phyloP scores from a whole-genome alignment of 176 grass and related monocot species.

The Lolium rigidum region DNA sequence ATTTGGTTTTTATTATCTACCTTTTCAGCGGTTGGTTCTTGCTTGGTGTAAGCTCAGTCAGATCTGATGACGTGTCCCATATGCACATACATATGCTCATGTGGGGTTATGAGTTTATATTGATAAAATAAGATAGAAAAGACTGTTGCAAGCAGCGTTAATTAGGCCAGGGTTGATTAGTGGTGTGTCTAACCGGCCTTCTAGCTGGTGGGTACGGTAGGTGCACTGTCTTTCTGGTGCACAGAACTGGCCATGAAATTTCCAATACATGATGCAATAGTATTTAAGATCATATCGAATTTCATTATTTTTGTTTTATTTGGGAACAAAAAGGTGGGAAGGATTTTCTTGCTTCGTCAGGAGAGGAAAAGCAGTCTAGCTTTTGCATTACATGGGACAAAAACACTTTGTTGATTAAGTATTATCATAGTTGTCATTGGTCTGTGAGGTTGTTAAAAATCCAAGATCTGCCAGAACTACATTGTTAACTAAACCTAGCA shows the following conservation, averaged over 20 bases:
- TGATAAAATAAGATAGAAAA: not conserved
- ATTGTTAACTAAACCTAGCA: not conserved
- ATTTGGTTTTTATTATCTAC: not conserved
- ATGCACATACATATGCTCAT: not conserved
- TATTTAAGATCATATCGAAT: not conserved
- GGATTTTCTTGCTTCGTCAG: not conserved
- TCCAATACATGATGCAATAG: not conserved
- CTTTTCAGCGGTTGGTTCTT: not conserved
- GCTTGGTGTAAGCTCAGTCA: conserved; percentile 8
- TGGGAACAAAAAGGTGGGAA: not conserved
- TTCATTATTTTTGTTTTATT: not conserved
- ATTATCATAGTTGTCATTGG: not conserved
- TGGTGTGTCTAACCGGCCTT: not conserved
- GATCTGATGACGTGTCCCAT: conserved; percentile 6
- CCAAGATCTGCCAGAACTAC: conserved; percentile 18
- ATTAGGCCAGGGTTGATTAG: not conserved
- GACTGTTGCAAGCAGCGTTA: not conserved
- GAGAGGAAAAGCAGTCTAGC: not conserved
- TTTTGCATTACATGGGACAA: conserved; percentile 11
- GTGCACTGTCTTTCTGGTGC: not conserved
- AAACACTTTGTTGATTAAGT: conserved; percentile 10
- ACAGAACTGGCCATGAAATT: not conserved
- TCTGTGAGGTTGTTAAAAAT: not conserved
- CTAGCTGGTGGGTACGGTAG: not conserved
- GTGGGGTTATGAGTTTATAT: not conserved